A percentile compares a stretch with the other conserved stretches of the same genome.
These are phyloP conservation scores for Naganishia albida DNA, from an alignment of 1,284 basidiomycete genomes.

Conservation along the genomic window DNA sequence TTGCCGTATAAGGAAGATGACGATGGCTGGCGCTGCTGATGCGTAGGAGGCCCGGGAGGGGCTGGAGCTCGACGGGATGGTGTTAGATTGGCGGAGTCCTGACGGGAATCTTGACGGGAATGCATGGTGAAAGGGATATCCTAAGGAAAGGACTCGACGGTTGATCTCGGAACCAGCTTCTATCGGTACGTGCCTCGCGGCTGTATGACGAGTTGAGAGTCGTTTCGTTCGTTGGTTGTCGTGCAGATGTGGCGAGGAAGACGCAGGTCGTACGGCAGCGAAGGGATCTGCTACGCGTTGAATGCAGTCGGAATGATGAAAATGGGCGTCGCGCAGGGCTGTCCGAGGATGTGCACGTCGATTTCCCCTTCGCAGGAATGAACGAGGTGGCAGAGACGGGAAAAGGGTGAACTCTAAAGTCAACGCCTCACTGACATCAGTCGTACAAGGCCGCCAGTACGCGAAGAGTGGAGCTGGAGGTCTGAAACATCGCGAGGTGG, in stretches of 20 bases:
- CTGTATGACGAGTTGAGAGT: neutral
- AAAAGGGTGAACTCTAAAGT: neutral
- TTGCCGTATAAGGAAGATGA: neutral
- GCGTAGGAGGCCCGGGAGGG: constrained; percentile 3
- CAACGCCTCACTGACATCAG: neutral
- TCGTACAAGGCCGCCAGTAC: too few relatives aligned
- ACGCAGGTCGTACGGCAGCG: neutral
- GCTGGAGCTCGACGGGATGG: constrained; percentile 32
- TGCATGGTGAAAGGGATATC: constrained; percentile 15
- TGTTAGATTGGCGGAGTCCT: constrained; percentile 27
- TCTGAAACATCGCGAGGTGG: constrained; percentile 21
- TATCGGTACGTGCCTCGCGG: neutral
- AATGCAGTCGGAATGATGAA: neutral
- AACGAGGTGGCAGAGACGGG: neutral
- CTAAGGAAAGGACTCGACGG: neutral
- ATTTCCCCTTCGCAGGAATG: neutral
- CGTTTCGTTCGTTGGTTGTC: neutral
- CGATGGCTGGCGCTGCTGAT: constrained; percentile 25
- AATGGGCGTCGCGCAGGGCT: constrained; percentile 10
- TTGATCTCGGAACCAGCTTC: neutral
- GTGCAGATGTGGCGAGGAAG: neutral
- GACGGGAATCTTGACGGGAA: constrained; percentile 26
- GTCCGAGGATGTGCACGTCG: neutral
- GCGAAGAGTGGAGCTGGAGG: too few relatives aligned
- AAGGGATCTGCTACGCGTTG: neutral